Conservation (phyloP, 192 early-diverging fungal species). For the Entomortierella chlamydospora region DNA sequence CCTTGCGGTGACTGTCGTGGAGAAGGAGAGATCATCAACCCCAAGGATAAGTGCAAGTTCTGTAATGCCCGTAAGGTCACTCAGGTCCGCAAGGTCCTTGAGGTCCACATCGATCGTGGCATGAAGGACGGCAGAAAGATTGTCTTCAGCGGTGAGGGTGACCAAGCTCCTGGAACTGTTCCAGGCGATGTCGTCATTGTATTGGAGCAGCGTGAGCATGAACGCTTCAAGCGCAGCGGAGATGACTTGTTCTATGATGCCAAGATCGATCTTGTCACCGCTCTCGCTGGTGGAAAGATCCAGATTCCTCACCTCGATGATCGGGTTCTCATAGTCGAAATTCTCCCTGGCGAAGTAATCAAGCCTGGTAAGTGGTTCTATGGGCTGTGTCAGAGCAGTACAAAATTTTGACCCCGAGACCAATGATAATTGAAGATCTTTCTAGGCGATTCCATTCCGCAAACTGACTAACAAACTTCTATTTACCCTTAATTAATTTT, state of each 20-base stretch:
- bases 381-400: not conserved
- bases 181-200: conserved; percentile 99
- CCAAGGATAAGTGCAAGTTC: conserved; percentile 89
- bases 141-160: conserved; percentile 94
- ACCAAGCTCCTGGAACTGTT: conserved; percentile 92
- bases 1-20: conserved; percentile 92
- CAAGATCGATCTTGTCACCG: conserved; percentile 94
- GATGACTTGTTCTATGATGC: conserved; percentile 93
- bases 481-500: conserved; percentile 13
- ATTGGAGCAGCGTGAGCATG: conserved; percentile 94
- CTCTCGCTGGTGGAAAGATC: conserved; percentile 95
- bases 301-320: conserved; percentile 94
- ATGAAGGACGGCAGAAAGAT: conserved; percentile 98
- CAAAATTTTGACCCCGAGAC: not conserved
- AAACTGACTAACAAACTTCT: not conserved
- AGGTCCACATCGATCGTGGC: conserved; percentile 98
- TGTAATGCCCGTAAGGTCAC: conserved; percentile 92
- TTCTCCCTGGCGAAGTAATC: conserved; percentile 95
- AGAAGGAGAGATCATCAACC: conserved; percentile 90
- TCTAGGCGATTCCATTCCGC: conserved; percentile 12
- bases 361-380: conserved; percentile 77
- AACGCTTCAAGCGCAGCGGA: conserved; percentile 92
- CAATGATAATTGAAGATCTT: conserved; percentile 12
- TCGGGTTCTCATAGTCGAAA: conserved; percentile 85
- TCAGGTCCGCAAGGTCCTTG: conserved; percentile 94